Base-by-base conservation (phyloP, 768 basidiomycete species). In the Fibroporia radiculosa region DNA sequence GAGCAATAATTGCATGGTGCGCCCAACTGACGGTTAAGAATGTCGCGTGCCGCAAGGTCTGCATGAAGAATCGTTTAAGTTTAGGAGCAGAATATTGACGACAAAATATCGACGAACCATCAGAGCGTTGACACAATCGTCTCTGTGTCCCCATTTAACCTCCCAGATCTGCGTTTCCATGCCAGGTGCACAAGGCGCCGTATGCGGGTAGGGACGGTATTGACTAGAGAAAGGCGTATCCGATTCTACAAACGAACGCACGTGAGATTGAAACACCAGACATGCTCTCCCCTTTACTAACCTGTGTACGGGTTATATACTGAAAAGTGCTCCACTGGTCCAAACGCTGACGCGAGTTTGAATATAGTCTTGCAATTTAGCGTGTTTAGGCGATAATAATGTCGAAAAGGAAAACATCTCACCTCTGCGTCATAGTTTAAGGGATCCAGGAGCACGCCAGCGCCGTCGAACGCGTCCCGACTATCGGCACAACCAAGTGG, bases 21-120 rank as follows among this genome's bases (percentile, higher is more conserved):
- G 85, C 83, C 86, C 87, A 89, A 19, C 84, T 84, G 6, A 85
- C 80, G 1, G 75, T 79, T 10, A 90, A 60, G 59, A 85, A 80
- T 33, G 85, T 80, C 14, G 88, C 68, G 47, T 73, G 69, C 46
- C 81, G 76, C 51, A 90, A 69, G 3, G 83, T 77, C 87, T 90
- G 14, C 20, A 14, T 27, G 14, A 19, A 14, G 31, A 16, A n/a
- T 16, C 4, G 25, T 10, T 34, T 14, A 6, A 18, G 16, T 8
- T n/a, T 10, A 18, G 7, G 28, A 35, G 7, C 20, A 6, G 34
- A 35, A 35, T 10, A 35, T 12, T 35, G 1, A 37, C 23, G 32
- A n/a, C 18, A 8, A 10, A 23, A 3, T 24, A 31, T 12, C 10
- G 32, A 60, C 67, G 44, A 58, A 85, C 87, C 74, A 77, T 75